These are phyloP conservation scores for Beauveria bassiana DNA, from an alignment of 2,329 filamentous ascomycete genomes.

Conservation along the genomic window DNA sequence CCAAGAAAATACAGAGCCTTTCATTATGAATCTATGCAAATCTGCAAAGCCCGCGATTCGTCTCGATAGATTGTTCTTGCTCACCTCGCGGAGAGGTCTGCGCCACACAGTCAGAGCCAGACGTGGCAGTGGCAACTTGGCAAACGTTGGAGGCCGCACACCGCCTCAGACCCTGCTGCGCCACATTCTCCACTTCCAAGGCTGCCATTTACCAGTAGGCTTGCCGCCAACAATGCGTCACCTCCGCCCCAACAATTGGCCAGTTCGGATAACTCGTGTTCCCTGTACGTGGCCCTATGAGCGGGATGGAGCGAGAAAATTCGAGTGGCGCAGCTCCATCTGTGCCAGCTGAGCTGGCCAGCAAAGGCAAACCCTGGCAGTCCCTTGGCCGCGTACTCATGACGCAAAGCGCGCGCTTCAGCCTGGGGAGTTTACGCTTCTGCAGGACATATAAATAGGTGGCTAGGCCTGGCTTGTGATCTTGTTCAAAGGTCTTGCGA, in stretches of 20 bases:
- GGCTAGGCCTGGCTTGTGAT: slow-evolving; percentile 1
- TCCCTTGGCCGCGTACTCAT: background rate
- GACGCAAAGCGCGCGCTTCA: background rate
- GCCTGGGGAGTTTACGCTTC: background rate
- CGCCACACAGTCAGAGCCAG: background rate
- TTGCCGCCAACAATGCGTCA: slow-evolving; percentile 2
- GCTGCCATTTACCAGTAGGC: background rate
- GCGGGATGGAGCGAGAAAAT: slow-evolving; percentile 4
- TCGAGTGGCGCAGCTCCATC: background rate
- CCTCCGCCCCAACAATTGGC: background rate
- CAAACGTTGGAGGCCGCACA: background rate
- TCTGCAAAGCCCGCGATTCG: too few species aligned
- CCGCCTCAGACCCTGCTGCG: slow-evolving; percentile 2
- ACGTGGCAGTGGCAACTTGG: background rate
- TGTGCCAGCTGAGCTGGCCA: slow-evolving; percentile 3
- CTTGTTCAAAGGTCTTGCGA: background rate
- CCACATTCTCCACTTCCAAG: background rate
- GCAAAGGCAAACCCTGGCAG: too few species aligned
- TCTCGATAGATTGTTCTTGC: too few species aligned
- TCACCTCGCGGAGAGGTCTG: background rate
- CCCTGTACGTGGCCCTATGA: slow-evolving; percentile 1
- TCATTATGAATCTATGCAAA: too few species aligned
- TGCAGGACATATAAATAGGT: slow-evolving; percentile 3
- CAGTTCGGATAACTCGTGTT: background rate
- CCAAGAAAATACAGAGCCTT: too few species aligned